Percentiles rank a stretch among this genome's conserved stretches.
Conservation (phyloP, 345 rosid species). For the Microcos paniculata region DNA sequence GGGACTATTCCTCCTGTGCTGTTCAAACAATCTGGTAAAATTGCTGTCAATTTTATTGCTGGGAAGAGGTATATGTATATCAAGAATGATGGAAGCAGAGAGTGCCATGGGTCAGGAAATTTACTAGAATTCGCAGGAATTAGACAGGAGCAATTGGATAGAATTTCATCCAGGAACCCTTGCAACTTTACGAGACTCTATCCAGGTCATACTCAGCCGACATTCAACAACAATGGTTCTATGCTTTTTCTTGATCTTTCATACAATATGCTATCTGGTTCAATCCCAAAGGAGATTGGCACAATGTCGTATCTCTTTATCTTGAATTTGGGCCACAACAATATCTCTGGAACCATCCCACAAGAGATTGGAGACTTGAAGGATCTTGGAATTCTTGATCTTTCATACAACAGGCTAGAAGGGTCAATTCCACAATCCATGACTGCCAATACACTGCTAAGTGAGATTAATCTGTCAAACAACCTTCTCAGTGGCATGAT, state of each 20-base stretch:
- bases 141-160: conserved; percentile 47
- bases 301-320: conserved; percentile 66
- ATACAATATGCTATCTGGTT: conserved; percentile 66
- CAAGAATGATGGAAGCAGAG: conserved; percentile 76
- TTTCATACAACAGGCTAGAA: conserved; percentile 63
- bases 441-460: conserved; percentile 54
- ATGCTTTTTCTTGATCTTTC: conserved; percentile 94
- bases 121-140: conserved; percentile 91
- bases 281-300: conserved; percentile 82
- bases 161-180: conserved; percentile 72
- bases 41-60: conserved; percentile 66
- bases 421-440: conserved; percentile 70
- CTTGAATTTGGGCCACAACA: conserved; percentile 83
- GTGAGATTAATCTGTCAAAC: conserved; percentile 72
- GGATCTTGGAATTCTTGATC: conserved; percentile 79
- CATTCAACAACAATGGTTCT: conserved; percentile 84
- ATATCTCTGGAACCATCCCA: conserved; percentile 68
- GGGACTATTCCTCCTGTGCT: conserved; percentile 77
- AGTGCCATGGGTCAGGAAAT: conserved; percentile 90
- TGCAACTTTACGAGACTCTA: conserved; percentile 83
- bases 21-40: conserved; percentile 86
- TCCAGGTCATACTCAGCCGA: conserved; percentile 67
- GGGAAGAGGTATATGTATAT: conserved; percentile 81
- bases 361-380: conserved; percentile 64
- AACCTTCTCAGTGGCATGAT: conserved; percentile 69